These are phyloP conservation scores for Russula emetica DNA, from an alignment of 768 basidiomycete species.

Conservation along the genomic window DNA sequence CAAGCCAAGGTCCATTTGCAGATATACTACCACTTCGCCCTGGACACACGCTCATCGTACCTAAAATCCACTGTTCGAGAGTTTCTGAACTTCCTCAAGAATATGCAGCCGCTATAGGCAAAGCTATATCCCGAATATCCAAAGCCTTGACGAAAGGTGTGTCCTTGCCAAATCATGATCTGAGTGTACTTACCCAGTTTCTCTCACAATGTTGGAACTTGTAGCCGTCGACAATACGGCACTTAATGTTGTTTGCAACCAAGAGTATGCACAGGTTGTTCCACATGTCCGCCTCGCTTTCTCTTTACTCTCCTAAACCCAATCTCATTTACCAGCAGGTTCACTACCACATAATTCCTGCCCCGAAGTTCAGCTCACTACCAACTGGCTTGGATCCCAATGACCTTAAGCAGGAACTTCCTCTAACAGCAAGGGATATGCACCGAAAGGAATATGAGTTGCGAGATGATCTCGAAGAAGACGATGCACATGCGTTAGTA, in stretches of 20 bases:
- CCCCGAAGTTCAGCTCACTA: slow-evolving; percentile 44
- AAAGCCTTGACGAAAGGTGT: slow-evolving; percentile 59
- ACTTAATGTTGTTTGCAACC: slow-evolving; percentile 74
- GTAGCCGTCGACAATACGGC: slow-evolving; percentile 60
- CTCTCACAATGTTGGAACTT: not conserved
- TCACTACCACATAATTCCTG: slow-evolving; percentile 74
- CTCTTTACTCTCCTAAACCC: not conserved
- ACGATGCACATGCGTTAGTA: slow-evolving; percentile 47
- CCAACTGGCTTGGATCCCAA: slow-evolving; percentile 14
- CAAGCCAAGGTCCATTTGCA: slow-evolving; percentile 28
- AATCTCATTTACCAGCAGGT: slow-evolving; percentile 41
- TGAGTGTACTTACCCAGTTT: not conserved
- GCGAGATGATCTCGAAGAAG: slow-evolving; percentile 56
- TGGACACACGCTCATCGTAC: slow-evolving; percentile 69
- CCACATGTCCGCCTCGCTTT: slow-evolving; percentile 53
- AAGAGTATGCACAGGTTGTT: slow-evolving; percentile 77
- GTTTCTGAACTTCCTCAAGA: slow-evolving; percentile 63
- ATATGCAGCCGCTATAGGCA: slow-evolving; percentile 54
- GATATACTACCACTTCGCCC: slow-evolving; percentile 64
- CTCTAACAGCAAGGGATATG: slow-evolving; percentile 50
- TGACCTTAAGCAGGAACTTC: slow-evolving; percentile 27
- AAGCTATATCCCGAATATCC: slow-evolving; percentile 57
- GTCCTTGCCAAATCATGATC: slow-evolving; percentile 14
- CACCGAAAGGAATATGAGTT: slow-evolving; percentile 56
- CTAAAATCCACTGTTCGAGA: slow-evolving; percentile 57